A percentile compares a stretch with the other conserved stretches of the same genome.
phyloP scores from a whole-genome alignment of 1,284 basidiomycete species.

The Agroathelia rolfsii region DNA sequence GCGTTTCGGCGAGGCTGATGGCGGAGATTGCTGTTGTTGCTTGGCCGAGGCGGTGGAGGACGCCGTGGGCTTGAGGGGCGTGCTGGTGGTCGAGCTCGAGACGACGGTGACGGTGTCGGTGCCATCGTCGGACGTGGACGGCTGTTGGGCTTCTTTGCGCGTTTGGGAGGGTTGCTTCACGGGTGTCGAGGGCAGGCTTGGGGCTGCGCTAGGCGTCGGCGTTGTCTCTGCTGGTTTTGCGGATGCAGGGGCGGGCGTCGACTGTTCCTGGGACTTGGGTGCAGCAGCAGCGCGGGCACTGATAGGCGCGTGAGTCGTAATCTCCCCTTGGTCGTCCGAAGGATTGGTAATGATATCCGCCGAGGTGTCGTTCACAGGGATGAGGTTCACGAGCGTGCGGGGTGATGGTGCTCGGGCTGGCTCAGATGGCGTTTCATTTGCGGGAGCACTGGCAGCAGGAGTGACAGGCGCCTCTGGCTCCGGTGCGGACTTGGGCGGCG shows the following conservation, averaged over 20 bases:
- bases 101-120: too few relatives aligned
- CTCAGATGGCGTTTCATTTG: conserved; percentile 6
- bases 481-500: too few relatives aligned
- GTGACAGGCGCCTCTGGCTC: too few relatives aligned
- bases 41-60: background rate
- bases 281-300: conserved; percentile 4
- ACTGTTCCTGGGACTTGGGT: conserved; percentile 6
- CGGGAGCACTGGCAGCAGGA: too few relatives aligned
- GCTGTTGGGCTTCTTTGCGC: conserved; percentile 5
- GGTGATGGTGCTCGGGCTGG: conserved; percentile 1
- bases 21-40: background rate
- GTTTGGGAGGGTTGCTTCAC: conserved; percentile 7
- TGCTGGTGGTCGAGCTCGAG: too few relatives aligned
- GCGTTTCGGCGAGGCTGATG: too few relatives aligned
- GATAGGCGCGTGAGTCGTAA: background rate
- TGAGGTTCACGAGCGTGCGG: background rate
- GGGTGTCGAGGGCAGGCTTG: conserved; percentile 9
- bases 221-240: conserved; percentile 9
- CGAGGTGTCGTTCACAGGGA: conserved; percentile 1
- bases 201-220: conserved; percentile 6
- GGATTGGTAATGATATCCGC: too few relatives aligned
- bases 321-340: too few relatives aligned
- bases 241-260: conserved; percentile 2
- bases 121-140: background rate
- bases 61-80: too few relatives aligned